phyloP scores from a whole-genome alignment of 495 filamentous ascomycete species.

The Lineolata rhizophorae region DNA sequence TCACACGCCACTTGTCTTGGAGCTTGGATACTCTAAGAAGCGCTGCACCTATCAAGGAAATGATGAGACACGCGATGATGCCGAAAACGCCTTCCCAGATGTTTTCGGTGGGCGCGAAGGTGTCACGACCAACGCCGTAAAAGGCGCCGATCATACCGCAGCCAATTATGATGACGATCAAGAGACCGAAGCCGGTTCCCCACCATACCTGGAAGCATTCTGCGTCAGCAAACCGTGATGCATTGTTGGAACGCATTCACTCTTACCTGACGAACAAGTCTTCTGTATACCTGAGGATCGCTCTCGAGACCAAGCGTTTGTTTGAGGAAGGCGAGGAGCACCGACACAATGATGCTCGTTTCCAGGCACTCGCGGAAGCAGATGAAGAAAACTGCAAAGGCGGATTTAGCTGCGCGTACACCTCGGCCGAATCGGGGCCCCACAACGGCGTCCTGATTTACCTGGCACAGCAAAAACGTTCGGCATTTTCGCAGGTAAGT shows the following conservation, averaged over 20 bases:
- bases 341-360: slow-evolving; percentile 59
- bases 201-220: slow-evolving; percentile 38
- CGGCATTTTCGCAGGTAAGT: slow-evolving; percentile 20
- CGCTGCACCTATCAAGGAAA: slow-evolving; percentile 56
- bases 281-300: slow-evolving; percentile 37
- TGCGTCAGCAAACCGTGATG: not conserved
- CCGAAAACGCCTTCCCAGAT: slow-evolving; percentile 62
- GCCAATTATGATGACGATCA: slow-evolving; percentile 46
- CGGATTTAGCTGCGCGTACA: too few species aligned
- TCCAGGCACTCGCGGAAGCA: slow-evolving; percentile 70
- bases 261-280: slow-evolving; percentile 45
- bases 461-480: slow-evolving; percentile 41
- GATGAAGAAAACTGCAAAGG: slow-evolving; percentile 52
- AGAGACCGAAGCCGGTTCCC: slow-evolving; percentile 37
- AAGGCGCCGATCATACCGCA: slow-evolving; percentile 60
- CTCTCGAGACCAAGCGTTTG: slow-evolving; percentile 43
- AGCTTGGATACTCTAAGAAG: slow-evolving; percentile 66
- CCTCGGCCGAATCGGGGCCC: not conserved
- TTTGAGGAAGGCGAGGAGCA: slow-evolving; percentile 62
- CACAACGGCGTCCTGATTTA: slow-evolving; percentile 5
- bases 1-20: slow-evolving; percentile 66
- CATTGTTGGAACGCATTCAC: not conserved
- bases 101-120: slow-evolving; percentile 42
- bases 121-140: slow-evolving; percentile 44
- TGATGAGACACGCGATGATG: slow-evolving; percentile 50